Conservation (phyloP, 2,329 filamentous ascomycete genomes). For the Lasiodiplodia sp. region DNA sequence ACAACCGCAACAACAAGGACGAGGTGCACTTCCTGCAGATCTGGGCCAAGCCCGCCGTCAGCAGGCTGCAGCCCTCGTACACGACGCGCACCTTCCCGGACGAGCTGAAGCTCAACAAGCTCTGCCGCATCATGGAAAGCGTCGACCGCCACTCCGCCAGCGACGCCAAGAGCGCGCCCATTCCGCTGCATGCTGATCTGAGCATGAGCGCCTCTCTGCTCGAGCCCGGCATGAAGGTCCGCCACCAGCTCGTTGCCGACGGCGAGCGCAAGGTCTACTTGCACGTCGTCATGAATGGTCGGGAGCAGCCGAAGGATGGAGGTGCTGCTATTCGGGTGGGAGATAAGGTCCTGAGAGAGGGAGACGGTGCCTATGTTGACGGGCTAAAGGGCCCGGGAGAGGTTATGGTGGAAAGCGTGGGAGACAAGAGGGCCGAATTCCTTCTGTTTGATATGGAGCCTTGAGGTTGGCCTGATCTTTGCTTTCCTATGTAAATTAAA, state of each 20-base stretch:
- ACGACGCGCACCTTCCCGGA: slow-evolving; percentile 78
- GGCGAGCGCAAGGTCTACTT: slow-evolving; percentile 76
- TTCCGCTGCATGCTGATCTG: slow-evolving; percentile 84
- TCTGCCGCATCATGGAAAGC: slow-evolving; percentile 79
- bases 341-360: slow-evolving; percentile 74
- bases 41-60: slow-evolving; percentile 82
- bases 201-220: slow-evolving; percentile 83
- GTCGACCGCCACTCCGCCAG: slow-evolving; percentile 69
- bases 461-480: neutral
- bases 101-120: slow-evolving; percentile 72
- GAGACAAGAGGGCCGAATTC: slow-evolving; percentile 56
- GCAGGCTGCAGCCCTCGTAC: slow-evolving; percentile 75
- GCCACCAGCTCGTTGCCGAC: slow-evolving; percentile 74
- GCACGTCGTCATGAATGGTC: slow-evolving; percentile 75
- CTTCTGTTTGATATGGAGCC: slow-evolving; percentile 58
- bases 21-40: slow-evolving; percentile 88
- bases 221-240: slow-evolving; percentile 68
- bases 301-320: slow-evolving; percentile 67
- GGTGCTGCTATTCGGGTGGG: slow-evolving; percentile 74
- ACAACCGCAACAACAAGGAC: slow-evolving; percentile 75
- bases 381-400: slow-evolving; percentile 51
- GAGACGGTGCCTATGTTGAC: slow-evolving; percentile 81
- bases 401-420: slow-evolving; percentile 56
- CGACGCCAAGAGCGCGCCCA: slow-evolving; percentile 72
- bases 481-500: neutral